phyloP scores from a whole-genome alignment of 2,329 filamentous ascomycete species.

The Botrytis porri region DNA sequence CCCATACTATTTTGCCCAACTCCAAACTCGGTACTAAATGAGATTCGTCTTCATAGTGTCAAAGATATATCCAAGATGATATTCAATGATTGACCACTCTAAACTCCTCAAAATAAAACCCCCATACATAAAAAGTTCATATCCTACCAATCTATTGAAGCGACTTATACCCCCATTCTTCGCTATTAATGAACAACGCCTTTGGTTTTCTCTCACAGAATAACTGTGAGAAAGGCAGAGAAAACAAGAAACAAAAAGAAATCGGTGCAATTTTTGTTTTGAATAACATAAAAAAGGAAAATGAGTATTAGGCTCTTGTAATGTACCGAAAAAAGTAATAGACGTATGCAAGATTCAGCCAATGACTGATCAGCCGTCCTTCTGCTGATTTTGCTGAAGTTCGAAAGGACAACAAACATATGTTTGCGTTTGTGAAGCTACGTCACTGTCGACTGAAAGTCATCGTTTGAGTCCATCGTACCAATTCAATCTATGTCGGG shows the following conservation, averaged over 20 bases:
- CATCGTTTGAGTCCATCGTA: constrained; percentile 19
- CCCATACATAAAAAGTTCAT: background rate
- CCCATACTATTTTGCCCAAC: constrained; percentile 3
- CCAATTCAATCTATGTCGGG: constrained; percentile 35
- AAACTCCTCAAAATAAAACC: background rate
- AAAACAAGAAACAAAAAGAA: constrained; percentile 9
- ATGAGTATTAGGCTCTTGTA: background rate
- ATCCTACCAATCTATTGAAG: constrained; percentile 14
- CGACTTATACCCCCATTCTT: constrained; percentile 1
- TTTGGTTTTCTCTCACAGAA: background rate
- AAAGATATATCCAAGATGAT: constrained; percentile 14
- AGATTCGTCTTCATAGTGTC: constrained; percentile 4
- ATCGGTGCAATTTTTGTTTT: constrained; percentile 5
- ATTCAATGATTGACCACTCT: constrained; percentile 14
- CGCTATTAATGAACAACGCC: background rate
- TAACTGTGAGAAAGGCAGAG: background rate
- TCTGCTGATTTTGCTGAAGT: background rate
- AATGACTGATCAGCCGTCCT: background rate
- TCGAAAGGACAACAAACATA: background rate
- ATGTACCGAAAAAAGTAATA: background rate
- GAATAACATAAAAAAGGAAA: background rate
- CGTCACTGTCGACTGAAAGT: background rate
- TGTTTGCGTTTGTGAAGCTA: background rate
- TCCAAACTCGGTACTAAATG: constrained; percentile 1
- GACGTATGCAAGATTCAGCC: background rate